Conservation (phyloP, 1,284 basidiomycete species). For the Neolentinus lepideus region DNA sequence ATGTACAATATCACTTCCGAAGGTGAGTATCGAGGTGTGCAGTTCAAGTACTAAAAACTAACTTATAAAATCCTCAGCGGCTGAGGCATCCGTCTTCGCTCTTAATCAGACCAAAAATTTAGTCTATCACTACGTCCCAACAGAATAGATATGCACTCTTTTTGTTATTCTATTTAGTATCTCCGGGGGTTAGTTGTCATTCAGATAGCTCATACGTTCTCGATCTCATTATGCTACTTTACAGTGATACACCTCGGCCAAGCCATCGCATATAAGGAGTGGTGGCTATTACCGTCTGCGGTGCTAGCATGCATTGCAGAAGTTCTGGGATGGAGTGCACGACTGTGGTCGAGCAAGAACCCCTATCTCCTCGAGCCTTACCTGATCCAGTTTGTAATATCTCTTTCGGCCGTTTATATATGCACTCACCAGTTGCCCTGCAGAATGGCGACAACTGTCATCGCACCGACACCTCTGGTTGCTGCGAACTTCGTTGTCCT, state of each 20-base stretch:
- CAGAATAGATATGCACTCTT: slow-evolving; percentile 24
- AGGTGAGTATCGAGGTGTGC: no score
- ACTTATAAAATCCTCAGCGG: no score
- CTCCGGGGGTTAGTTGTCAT: slow-evolving; percentile 12
- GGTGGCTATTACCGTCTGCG: slow-evolving; percentile 31
- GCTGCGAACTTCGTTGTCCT: slow-evolving; percentile 46
- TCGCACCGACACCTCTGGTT: slow-evolving; percentile 40
- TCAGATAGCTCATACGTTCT: no score
- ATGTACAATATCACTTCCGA: no score
- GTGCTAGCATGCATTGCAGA: slow-evolving; percentile 29
- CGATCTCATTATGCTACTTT: no score
- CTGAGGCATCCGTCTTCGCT: no score
- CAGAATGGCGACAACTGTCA: slow-evolving; percentile 33
- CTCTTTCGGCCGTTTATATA: background rate
- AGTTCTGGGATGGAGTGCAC: slow-evolving; percentile 31
- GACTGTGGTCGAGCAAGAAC: slow-evolving; percentile 27
- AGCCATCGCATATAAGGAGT: slow-evolving; percentile 24
- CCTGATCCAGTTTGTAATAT: slow-evolving; percentile 21
- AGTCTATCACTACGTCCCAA: slow-evolving; percentile 33
- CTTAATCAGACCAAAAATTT: no score
- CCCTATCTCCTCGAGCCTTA: slow-evolving; percentile 21
- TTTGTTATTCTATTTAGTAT: slow-evolving; percentile 34
- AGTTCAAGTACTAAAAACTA: no score
- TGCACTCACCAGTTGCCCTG: background rate
- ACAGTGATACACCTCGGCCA: slow-evolving; percentile 28